Conservation (phyloP, 1,139 yeast genomes). For the Yamadazyma atlantica region DNA sequence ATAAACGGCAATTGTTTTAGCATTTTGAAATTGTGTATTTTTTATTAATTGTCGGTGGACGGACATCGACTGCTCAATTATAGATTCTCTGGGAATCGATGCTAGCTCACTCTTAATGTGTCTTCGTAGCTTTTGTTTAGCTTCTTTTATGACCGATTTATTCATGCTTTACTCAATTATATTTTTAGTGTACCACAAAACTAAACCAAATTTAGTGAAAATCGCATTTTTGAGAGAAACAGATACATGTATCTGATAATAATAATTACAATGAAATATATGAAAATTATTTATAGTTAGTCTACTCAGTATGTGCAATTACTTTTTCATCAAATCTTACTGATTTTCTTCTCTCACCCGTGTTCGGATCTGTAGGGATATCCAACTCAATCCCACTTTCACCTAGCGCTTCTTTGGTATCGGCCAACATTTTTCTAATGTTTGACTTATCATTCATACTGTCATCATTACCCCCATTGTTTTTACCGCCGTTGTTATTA, state of each 20-base stretch:
- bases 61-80: slow-evolving; percentile 20
- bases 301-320: slow-evolving; percentile 21
- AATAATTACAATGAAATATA: too few relatives aligned
- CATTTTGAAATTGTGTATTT: slow-evolving; percentile 38
- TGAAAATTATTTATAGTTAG: background rate
- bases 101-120: slow-evolving; percentile 19
- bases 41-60: slow-evolving; percentile 29
- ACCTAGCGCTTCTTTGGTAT: slow-evolving; percentile 30
- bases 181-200: too few relatives aligned
- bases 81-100: slow-evolving; percentile 14
- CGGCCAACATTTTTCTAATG: slow-evolving; percentile 47
- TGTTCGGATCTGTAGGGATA: slow-evolving; percentile 33
- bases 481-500: slow-evolving; percentile 6
- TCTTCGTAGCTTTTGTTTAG: slow-evolving; percentile 18
- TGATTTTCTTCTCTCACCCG: slow-evolving; percentile 61
- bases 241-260: too few relatives aligned
- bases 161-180: slow-evolving; percentile 2
- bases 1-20: slow-evolving; percentile 57
- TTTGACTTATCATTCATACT: slow-evolving; percentile 1
- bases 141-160: slow-evolving; percentile 7
- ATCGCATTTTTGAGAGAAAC: slow-evolving; percentile 2
- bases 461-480: slow-evolving; percentile 28
- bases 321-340: slow-evolving; percentile 73
- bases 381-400: slow-evolving; percentile 51
- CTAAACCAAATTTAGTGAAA: slow-evolving; percentile 1